Conservation (phyloP, 345 rosid species). For the Cardamine resedifolia region DNA sequence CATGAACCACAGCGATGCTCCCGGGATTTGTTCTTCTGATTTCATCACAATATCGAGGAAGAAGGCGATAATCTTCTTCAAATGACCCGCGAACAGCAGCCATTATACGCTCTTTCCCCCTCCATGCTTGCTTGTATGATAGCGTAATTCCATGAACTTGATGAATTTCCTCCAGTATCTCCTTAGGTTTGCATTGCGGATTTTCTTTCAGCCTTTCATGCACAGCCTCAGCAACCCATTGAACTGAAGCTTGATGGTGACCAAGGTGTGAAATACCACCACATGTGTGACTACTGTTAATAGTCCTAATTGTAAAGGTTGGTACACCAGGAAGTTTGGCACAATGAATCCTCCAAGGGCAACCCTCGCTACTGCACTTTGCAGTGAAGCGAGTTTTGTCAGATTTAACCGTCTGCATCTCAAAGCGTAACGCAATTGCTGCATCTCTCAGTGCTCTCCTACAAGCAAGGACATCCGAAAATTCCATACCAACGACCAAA, state of each 20-base stretch:
- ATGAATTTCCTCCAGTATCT: slow-evolving; percentile 93
- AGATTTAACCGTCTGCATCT: slow-evolving; percentile 94
- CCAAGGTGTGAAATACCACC: slow-evolving; percentile 96
- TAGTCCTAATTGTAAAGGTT: slow-evolving; percentile 87
- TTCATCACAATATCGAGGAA: slow-evolving; percentile 92
- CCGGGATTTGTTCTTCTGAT: slow-evolving; percentile 80
- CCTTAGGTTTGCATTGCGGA: slow-evolving; percentile 94
- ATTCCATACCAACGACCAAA: slow-evolving; percentile 82
- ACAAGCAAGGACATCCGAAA: slow-evolving; percentile 92
- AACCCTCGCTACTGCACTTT: slow-evolving; percentile 79
- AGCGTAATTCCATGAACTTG: slow-evolving; percentile 87
- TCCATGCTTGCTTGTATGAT: slow-evolving; percentile 98
- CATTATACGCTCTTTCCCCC: slow-evolving; percentile 97
- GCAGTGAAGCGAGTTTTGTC: slow-evolving; percentile 98
- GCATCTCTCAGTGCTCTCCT: slow-evolving; percentile 92
- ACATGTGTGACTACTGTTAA: slow-evolving; percentile 77
- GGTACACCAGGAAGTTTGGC: slow-evolving; percentile 97
- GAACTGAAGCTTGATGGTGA: slow-evolving; percentile 98
- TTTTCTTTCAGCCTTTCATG: slow-evolving; percentile 76
- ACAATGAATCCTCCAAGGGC: slow-evolving; percentile 97
- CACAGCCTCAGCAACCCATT: slow-evolving; percentile 96
- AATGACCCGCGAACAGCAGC: slow-evolving; percentile 93
- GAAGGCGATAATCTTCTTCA: slow-evolving; percentile 91
- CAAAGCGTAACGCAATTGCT: slow-evolving; percentile 93
- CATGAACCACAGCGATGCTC: slow-evolving; percentile 85